A percentile compares a stretch with the other conserved stretches of the same genome.
Evolutionary conservation across 2,329 filamentous ascomycete species (phyloP).

Genomic region (Hypoxylon sp.): DNA sequence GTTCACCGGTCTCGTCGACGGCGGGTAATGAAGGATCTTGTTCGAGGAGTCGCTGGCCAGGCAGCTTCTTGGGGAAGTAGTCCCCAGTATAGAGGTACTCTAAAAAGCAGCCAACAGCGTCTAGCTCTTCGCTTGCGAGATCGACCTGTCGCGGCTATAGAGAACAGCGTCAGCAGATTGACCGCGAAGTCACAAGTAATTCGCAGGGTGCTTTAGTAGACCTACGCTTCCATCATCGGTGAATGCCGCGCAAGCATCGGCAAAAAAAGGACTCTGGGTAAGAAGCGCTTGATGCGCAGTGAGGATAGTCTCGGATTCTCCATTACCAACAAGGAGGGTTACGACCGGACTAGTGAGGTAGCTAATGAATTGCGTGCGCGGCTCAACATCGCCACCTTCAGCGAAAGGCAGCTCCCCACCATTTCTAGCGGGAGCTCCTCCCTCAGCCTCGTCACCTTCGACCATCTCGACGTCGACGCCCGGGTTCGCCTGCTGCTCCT

Average conservation of each 20-base stretch:
- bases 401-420: conserved; percentile 58
- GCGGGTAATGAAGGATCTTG: conserved; percentile 74
- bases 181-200: conserved; percentile 4
- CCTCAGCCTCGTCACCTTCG: conserved; percentile 55
- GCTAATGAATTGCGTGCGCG: conserved; percentile 65
- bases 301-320: conserved; percentile 73
- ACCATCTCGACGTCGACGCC: conserved; percentile 54
- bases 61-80: conserved; percentile 82
- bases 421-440: conserved; percentile 43
- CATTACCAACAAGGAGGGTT: conserved; percentile 75
- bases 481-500: conserved; percentile 52
- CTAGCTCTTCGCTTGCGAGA: conserved; percentile 76
- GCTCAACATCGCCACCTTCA: conserved; percentile 56
- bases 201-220: conserved; percentile 34
- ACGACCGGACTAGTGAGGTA: conserved; percentile 80
- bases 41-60: conserved; percentile 77
- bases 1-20: conserved; percentile 83
- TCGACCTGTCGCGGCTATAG: conserved; percentile 75
- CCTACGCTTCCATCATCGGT: conserved; percentile 72
- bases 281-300: conserved; percentile 86
- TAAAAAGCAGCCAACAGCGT: conserved; percentile 83
- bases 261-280: conserved; percentile 80
- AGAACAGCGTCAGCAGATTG: conserved; percentile 17
- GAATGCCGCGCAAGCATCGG: conserved; percentile 73
- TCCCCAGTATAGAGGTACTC: conserved; percentile 89